Percentiles rank a stretch among this genome's conserved stretches.
These are phyloP conservation scores for Emmonsiellopsis sp. DNA, from an alignment of 2,329 filamentous ascomycete genomes.

Conservation along the genomic window DNA sequence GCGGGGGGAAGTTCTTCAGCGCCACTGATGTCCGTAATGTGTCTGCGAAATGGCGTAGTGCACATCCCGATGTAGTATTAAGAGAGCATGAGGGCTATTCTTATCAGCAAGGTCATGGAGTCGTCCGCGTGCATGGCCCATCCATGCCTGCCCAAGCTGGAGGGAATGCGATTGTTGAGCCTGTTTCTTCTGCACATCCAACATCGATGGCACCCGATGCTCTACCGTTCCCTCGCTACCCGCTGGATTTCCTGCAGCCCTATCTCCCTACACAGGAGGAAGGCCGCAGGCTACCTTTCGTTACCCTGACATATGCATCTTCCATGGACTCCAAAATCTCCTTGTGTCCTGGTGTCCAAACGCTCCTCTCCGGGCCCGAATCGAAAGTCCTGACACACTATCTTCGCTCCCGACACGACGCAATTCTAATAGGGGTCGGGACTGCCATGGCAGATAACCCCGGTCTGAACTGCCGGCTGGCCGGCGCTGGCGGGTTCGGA, in stretches of 20 bases:
- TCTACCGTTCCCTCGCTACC: conserved; percentile 36
- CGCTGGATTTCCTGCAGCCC: conserved; percentile 39
- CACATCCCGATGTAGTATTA: conserved; percentile 35
- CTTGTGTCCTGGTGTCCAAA: conserved; percentile 69
- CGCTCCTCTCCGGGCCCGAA: conserved; percentile 68
- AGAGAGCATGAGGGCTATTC: conserved; percentile 38
- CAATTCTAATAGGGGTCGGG: conserved; percentile 75
- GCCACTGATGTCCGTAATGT: conserved; percentile 41
- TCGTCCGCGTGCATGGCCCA: conserved; percentile 24
- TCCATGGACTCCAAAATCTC: conserved; percentile 79
- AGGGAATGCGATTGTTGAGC: neutral
- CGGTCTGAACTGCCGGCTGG: conserved; percentile 72
- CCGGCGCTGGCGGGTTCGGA: conserved; percentile 49
- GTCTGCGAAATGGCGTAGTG: conserved; percentile 39
- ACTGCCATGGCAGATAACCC: conserved; percentile 82
- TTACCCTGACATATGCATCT: conserved; percentile 83
- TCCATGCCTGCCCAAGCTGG: conserved; percentile 9
- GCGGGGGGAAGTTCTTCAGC: conserved; percentile 38
- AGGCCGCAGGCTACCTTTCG: conserved; percentile 38
- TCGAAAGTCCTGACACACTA: conserved; percentile 94
- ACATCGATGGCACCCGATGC: conserved; percentile 27
- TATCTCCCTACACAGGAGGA: conserved; percentile 40
- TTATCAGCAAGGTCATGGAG: conserved; percentile 35
- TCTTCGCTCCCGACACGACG: conserved; percentile 73
- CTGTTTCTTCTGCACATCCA: neutral